Evolutionary conservation across 371 early-diverging fungal species (phyloP), one percentile per base, ranked within the genome.

Genomic region (Saksenaea oblongispora): DNA sequence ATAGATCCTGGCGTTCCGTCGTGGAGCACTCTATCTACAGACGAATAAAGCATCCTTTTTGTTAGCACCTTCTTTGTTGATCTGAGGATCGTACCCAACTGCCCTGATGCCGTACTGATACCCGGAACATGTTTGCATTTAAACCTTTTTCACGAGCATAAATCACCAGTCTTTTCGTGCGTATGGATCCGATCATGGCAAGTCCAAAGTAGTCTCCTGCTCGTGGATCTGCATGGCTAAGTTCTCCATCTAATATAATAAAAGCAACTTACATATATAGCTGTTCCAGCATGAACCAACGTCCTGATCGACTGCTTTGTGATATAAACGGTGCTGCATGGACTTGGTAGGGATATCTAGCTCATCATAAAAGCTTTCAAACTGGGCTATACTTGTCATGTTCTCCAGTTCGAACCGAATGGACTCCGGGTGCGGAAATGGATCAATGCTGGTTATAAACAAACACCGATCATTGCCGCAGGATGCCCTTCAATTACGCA

Each of bases 391-490:
- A n/a, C 71, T 77, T 31, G 74, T 65, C 7, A 81, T 67, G 17
- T 73, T 68, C 0, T 66, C 60, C 24, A 71, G 69, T 18, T 18
- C 61, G 59, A 73, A 80, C 65, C 9, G 58, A 1, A 73, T 69
- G 10, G 36, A 56, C 17, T 17, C 37, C 11, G 34, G 36, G 18
- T 44, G 39, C 1, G 86, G 82, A 63, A 84, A 82, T 7, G 78
- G 76, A 17, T 79, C 74, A 31, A 86, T 72, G 53, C 72, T 85
- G 27, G 86, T 86, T 31, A 71, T 71, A 56, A 88, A 88, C 53
- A 88, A 66, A 54, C 88, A 88, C 59, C 73, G 75, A 63, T 88
- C 88, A 59, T 88, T 86, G 34, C 63, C 67, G 68, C 88, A 86
- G 2, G 83, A 80, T 3, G 86, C 69, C 62, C 84, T 84, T 64